These are phyloP conservation scores for Brassica balearica DNA, from an alignment of 441 rosid species.

Conservation along the genomic window DNA sequence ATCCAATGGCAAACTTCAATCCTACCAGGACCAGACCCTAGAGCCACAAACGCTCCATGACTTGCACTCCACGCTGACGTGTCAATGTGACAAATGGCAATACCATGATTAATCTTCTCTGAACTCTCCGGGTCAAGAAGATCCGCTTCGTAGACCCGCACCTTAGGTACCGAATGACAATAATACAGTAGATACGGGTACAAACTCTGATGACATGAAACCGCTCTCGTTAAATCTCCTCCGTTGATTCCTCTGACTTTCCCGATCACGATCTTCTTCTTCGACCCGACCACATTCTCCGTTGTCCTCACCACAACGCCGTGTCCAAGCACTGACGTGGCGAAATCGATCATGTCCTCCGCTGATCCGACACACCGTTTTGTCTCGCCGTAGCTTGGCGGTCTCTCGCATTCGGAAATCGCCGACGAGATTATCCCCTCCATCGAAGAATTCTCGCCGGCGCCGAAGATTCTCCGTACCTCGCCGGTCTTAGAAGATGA, in stretches of 20 bases:
- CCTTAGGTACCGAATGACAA: constrained; percentile 92
- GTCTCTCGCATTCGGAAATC: constrained; percentile 75
- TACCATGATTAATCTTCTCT: constrained; percentile 70
- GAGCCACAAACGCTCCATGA: constrained; percentile 82
- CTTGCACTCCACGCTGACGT: constrained; percentile 86
- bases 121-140: constrained; percentile 58
- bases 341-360: constrained; percentile 93
- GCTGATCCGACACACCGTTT: constrained; percentile 88
- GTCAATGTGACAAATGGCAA: constrained; percentile 90
- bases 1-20: constrained; percentile 97
- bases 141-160: constrained; percentile 86
- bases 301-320: constrained; percentile 71
- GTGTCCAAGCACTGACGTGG: constrained; percentile 73
- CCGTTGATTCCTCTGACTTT: constrained; percentile 70
- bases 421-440: constrained; percentile 63
- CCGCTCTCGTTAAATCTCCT: constrained; percentile 74
- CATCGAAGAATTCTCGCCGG: constrained; percentile 73
- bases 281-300: constrained; percentile 67
- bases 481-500: constrained; percentile 51
- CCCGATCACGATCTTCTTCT: constrained; percentile 64
- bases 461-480: constrained; percentile 60
- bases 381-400: constrained; percentile 80
- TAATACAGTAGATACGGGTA: constrained; percentile 86
- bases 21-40: constrained; percentile 78
- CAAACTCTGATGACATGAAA: constrained; percentile 93